Evolutionary conservation across 306 rosid genomes (phyloP), one percentile per base, ranked within the genome.

Genomic region (Pachyrhizus erosus): DNA sequence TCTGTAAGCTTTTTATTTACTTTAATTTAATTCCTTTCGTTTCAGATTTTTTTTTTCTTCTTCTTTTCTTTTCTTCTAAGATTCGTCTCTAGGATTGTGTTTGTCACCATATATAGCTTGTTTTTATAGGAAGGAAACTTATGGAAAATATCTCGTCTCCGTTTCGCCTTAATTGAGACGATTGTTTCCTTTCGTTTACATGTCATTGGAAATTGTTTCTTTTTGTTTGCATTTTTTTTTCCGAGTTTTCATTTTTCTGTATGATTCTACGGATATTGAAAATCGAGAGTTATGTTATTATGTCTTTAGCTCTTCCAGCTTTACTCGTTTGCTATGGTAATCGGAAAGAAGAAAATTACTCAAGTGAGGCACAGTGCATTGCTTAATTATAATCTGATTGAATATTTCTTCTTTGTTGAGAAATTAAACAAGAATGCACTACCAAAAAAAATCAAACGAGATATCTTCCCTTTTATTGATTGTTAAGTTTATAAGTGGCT

Each of bases 1-100:
- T 75, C 43, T 70, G 94, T 87, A 68, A 88, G 81, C 29, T n/a
- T 57, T 42, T 40, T 55, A 26, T 20, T 86, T 65, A 24, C 54
- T 87, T 39, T 70, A 5, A 9, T 87, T 39, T 70, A 5, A 9
- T 64, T 55, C 65, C 34, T 31, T 0, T 18, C 12, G 14, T 52
- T 52, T 23, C 57, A 13, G 57, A 20, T 57, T 0, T 8, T 15
- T 20, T 1, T 85, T 27, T 2, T 29, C 0, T 8, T n/a, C 10
- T 48, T 39, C n/a, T 83, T 40, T 80, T 31, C 37, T 70, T 76
- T 37, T 14, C 42, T 21, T 77, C 34, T 2, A 20, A 57, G 21
- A 75, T 55, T 78, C 76, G 29, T 66, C 73, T 43, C 14, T 2
- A 18, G 14, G 17, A 67, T 86, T 65, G 49, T 71, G 23, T 71